Conservation (phyloP, 139 green algal genomes). For the Trebouxia sp. region DNA sequence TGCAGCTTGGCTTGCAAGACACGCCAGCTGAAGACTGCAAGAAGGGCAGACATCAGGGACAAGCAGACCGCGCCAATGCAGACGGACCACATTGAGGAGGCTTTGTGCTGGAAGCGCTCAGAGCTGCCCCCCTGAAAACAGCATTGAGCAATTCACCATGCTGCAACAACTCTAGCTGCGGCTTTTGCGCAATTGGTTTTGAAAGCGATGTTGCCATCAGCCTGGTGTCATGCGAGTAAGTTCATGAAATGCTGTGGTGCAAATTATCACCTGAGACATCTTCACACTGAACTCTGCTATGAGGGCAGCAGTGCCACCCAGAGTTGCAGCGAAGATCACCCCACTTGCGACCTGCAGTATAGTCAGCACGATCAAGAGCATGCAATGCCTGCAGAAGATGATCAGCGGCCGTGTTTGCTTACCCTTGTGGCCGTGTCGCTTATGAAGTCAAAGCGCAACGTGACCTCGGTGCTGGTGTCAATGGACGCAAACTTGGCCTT, state of each 20-base stretch:
- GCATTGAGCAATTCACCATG: background rate
- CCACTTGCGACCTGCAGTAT: background rate
- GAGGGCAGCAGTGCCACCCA: background rate
- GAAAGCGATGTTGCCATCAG: no score
- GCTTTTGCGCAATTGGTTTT: no score
- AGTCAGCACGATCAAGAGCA: background rate
- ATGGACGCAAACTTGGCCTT: constrained; percentile 14
- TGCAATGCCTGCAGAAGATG: no score
- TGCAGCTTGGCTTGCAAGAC: background rate
- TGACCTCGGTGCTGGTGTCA: background rate
- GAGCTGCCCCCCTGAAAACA: background rate
- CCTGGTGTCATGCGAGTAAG: background rate
- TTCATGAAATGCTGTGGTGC: background rate
- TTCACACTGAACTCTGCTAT: background rate
- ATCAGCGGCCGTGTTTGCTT: no score
- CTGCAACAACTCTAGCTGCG: no score
- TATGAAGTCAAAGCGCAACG: constrained; percentile 7
- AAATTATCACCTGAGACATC: background rate
- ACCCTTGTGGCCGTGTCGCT: background rate
- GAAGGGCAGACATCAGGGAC: background rate
- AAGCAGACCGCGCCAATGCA: background rate
- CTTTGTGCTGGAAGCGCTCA: background rate
- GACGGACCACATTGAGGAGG: background rate
- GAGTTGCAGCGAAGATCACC: background rate
- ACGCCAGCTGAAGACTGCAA: background rate